A percentile compares a stretch with the other conserved stretches of the same genome.
These are phyloP conservation scores for Musa itinerans DNA, from an alignment of 176 grass and related monocot species.

Conservation along the genomic window DNA sequence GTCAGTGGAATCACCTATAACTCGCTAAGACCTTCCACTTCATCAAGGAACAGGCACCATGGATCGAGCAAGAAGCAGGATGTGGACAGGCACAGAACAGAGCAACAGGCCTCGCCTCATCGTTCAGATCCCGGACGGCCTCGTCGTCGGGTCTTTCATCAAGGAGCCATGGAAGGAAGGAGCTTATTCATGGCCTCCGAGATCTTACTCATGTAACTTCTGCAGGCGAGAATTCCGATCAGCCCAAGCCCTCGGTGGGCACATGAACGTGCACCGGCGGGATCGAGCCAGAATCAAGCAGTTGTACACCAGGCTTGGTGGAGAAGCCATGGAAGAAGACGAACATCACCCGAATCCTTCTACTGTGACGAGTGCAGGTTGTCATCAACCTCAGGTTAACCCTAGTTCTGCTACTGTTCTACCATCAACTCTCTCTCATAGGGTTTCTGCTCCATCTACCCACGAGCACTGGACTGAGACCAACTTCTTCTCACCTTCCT, in stretches of 20 bases:
- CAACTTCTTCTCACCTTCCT: slow-evolving; percentile 20
- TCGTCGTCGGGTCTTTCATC: neutral
- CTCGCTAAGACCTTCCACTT: neutral
- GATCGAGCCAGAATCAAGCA: slow-evolving; percentile 66
- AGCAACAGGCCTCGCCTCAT: neutral
- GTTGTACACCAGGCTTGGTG: neutral
- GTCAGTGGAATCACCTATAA: neutral
- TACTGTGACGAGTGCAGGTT: neutral
- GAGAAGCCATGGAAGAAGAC: neutral
- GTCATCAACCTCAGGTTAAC: neutral
- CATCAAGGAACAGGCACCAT: neutral
- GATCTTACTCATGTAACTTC: slow-evolving; percentile 79
- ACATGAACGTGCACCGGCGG: slow-evolving; percentile 97
- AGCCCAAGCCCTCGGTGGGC: slow-evolving; percentile 78
- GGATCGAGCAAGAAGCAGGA: slow-evolving; percentile 44
- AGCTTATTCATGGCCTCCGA: slow-evolving; percentile 68
- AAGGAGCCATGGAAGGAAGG: slow-evolving; percentile 63
- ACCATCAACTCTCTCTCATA: slow-evolving; percentile 1
- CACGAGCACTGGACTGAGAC: slow-evolving; percentile 32
- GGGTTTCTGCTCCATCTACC: neutral
- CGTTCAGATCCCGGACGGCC: neutral
- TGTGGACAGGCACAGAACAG: slow-evolving; percentile 29
- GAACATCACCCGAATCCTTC: too few species aligned
- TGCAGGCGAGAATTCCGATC: slow-evolving; percentile 82
- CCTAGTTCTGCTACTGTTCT: neutral